Percentiles rank a stretch among this genome's conserved stretches.
phyloP scores from a whole-genome alignment of 2,329 filamentous ascomycete genomes.

The Epichloe elymi region DNA sequence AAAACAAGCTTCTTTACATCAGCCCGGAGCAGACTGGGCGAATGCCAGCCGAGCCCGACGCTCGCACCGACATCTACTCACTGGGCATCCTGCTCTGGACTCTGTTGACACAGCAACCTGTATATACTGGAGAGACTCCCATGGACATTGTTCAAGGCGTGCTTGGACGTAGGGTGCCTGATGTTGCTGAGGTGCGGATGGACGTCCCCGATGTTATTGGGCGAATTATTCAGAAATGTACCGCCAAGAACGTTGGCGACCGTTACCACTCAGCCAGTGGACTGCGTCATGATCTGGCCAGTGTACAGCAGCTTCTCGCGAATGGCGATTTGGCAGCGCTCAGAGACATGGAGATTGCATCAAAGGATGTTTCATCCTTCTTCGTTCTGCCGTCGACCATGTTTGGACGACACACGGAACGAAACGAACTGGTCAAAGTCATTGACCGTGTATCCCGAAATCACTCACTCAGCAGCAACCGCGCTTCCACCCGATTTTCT shows the following conservation, averaged over 20 bases:
- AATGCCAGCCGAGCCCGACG: slow-evolving; percentile 84
- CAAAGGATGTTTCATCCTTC: slow-evolving; percentile 83
- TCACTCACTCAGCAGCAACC: slow-evolving; percentile 36
- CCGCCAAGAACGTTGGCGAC: slow-evolving; percentile 73
- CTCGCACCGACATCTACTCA: slow-evolving; percentile 85
- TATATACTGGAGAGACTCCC: slow-evolving; percentile 67
- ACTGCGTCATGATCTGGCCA: slow-evolving; percentile 65
- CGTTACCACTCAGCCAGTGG: slow-evolving; percentile 84
- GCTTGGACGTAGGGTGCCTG: slow-evolving; percentile 63
- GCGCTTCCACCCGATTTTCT: slow-evolving; percentile 32
- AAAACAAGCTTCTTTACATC: slow-evolving; percentile 82
- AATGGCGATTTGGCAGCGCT: slow-evolving; percentile 62
- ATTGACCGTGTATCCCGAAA: slow-evolving; percentile 64
- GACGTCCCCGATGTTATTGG: slow-evolving; percentile 77
- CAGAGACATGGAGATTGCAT: slow-evolving; percentile 60
- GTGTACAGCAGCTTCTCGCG: slow-evolving; percentile 60
- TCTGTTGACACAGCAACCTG: slow-evolving; percentile 63
- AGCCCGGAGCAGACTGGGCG: slow-evolving; percentile 90
- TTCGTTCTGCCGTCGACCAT: slow-evolving; percentile 74
- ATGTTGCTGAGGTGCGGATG: slow-evolving; percentile 61
- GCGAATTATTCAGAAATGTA: slow-evolving; percentile 81
- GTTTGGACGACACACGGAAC: slow-evolving; percentile 67
- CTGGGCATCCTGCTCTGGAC: slow-evolving; percentile 83
- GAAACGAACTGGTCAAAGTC: slow-evolving; percentile 53
- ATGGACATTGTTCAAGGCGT: slow-evolving; percentile 89